Percentiles rank a stretch among this genome's conserved stretches.
These are phyloP conservation scores for Pichia occidentalis DNA, from an alignment of 805 yeast genomes.

Conservation along the genomic window DNA sequence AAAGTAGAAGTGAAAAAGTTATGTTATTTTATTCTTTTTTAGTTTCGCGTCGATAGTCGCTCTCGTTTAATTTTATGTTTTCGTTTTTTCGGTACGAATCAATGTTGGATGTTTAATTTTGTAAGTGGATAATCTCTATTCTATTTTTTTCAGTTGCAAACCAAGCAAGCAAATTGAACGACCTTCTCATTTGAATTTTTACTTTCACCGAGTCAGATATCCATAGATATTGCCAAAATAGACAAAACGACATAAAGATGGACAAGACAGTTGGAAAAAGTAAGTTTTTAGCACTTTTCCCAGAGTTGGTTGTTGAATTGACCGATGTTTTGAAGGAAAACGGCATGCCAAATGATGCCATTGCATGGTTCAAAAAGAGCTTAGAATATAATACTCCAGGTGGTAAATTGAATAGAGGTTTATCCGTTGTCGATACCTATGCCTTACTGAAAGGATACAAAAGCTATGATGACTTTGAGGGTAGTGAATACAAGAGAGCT, in stretches of 20 bases:
- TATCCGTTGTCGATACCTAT: slow-evolving; percentile 92
- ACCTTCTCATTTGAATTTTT: too few relatives aligned
- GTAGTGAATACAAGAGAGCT: slow-evolving; percentile 72
- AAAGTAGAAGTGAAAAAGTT: background rate
- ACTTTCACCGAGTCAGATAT: too few relatives aligned
- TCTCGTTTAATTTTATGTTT: too few relatives aligned
- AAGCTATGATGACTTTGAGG: slow-evolving; percentile 46
- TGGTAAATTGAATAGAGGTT: slow-evolving; percentile 93
- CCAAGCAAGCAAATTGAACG: too few relatives aligned
- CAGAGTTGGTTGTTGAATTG: slow-evolving; percentile 70
- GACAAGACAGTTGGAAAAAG: slow-evolving; percentile 39
- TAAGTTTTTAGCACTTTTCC: slow-evolving; percentile 63
- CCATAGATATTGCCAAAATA: too few relatives aligned
- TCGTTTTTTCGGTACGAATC: too few relatives aligned
- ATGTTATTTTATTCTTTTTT: too few relatives aligned
- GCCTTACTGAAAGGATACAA: slow-evolving; percentile 63
- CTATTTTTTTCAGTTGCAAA: too few relatives aligned
- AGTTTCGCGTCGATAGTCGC: too few relatives aligned
- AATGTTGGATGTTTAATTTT: too few relatives aligned
- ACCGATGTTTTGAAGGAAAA: slow-evolving; percentile 52
- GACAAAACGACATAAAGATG: too few relatives aligned
- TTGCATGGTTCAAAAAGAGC: slow-evolving; percentile 71
- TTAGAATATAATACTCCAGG: slow-evolving; percentile 89
- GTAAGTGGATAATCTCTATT: too few relatives aligned
- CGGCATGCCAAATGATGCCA: slow-evolving; percentile 82